A percentile compares a stretch with the other conserved stretches of the same genome.
These are phyloP conservation scores for Populus hybrid DNA, from an alignment of 441 rosid species.

Conservation along the genomic window DNA sequence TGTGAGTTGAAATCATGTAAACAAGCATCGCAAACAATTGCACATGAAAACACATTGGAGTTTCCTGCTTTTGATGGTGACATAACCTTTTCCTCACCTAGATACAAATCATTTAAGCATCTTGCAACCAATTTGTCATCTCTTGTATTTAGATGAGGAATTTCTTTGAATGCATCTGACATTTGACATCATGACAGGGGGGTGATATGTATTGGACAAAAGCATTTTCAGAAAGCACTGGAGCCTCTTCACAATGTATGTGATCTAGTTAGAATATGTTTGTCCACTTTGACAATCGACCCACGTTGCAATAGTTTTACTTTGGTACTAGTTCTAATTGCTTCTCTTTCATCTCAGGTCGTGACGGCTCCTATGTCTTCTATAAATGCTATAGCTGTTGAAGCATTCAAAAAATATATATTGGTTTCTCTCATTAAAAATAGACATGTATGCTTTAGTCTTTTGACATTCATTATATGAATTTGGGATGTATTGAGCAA, in stretches of 20 bases:
- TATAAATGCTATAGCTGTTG: constrained; percentile 75
- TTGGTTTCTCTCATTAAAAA: constrained; percentile 72
- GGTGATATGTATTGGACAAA: constrained; percentile 87
- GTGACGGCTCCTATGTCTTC: constrained; percentile 84
- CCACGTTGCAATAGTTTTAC: background rate
- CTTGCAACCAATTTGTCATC: too few species aligned
- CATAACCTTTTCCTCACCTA: background rate
- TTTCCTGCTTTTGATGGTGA: background rate
- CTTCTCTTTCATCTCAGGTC: constrained; percentile 41
- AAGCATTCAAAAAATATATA: constrained; percentile 88
- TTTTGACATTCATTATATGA: too few species aligned
- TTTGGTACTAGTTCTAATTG: background rate
- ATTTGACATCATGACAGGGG: constrained; percentile 50
- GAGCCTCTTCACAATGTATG: constrained; percentile 90
- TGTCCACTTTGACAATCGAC: constrained; percentile 15
- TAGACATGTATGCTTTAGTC: too few species aligned
- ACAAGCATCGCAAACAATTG: background rate
- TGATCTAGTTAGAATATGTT: constrained; percentile 9
- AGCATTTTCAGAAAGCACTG: constrained; percentile 73
- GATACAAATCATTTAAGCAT: background rate
- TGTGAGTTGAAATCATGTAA: background rate
- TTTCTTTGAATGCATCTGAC: background rate
- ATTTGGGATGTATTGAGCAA: too few species aligned
- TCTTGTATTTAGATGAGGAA: background rate
- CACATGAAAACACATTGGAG: background rate